Evolutionary conservation across 495 filamentous ascomycete species (phyloP), one percentile per base, ranked within the genome.

Genomic region (Cetradonia linearis): DNA sequence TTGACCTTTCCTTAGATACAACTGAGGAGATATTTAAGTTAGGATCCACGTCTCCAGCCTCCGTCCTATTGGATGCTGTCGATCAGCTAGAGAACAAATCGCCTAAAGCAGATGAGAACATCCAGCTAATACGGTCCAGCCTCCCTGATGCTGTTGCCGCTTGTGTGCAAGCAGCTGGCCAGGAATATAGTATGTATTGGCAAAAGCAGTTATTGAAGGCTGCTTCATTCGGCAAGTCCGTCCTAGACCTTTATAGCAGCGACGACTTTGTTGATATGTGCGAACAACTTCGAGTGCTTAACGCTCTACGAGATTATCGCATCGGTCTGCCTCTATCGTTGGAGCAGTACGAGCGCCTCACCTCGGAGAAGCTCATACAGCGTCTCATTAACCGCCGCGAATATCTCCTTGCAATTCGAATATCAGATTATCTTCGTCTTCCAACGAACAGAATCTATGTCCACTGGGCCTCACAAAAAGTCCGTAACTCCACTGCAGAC

Each of bases 211-310:
- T 98, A 5, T 78, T 98, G 18, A 95, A 94, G 70, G 93, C 94
- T 5, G 93, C 93, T 0, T 95, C 90, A 0, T 96, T 96, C 70
- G 93, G 93, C 14, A 98, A 98, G 70, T 97, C 93, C 0, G 92
- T 96, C 0, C 79, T 96, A 2, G 93, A 96, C 65, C 82, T 97
- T 33, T 98, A 97, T 73, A 94, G 88, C 71, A 94, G 88, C 67
- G 93, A 98, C 64, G 92, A 97, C 59, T 98, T 97, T 70, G 94
- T 98, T 31, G 91, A 96, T 60, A 96, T 96, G 89, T 95, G 89
- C 64, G 93, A 98, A 71, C 91, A 86, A 13, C 73, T 97, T 20
- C 85, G 93, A 52, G 90, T 98, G 4, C 78, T 98, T 34, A 96
- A 95, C 67, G 92, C 94, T 18, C 84, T 90, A 5, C 80, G 93